Evolutionary conservation across 2,329 filamentous ascomycete species (phyloP).

Genomic region (Colletotrichum siamense): DNA sequence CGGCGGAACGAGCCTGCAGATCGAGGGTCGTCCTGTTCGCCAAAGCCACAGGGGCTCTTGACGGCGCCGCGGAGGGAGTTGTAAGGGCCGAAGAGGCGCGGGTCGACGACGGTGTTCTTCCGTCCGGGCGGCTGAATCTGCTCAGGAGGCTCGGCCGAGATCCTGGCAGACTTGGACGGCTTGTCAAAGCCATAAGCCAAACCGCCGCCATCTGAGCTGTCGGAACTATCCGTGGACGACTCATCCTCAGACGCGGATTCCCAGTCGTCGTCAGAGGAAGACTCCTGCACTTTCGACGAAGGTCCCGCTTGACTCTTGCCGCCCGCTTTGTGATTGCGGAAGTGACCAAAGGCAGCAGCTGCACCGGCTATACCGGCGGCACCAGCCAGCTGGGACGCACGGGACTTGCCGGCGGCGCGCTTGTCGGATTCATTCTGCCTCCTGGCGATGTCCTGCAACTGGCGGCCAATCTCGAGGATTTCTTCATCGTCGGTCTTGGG

Average conservation of each 20-base stretch:
- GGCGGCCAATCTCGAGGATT: slow-evolving; percentile 60
- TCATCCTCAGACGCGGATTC: slow-evolving; percentile 61
- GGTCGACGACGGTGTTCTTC: slow-evolving; percentile 58
- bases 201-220: slow-evolving; percentile 44
- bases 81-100: slow-evolving; percentile 61
- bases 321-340: slow-evolving; percentile 43
- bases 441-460: slow-evolving; percentile 58
- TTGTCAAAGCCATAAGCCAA: slow-evolving; percentile 48
- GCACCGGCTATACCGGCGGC: slow-evolving; percentile 32
- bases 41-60: slow-evolving; percentile 61
- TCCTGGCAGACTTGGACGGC: slow-evolving; percentile 24
- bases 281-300: slow-evolving; percentile 45
- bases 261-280: slow-evolving; percentile 53
- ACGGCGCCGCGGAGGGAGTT: slow-evolving; percentile 66
- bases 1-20: slow-evolving; percentile 33
- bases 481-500: slow-evolving; percentile 58
- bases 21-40: slow-evolving; percentile 34
- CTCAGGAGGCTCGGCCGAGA: slow-evolving; percentile 18
- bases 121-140: slow-evolving; percentile 12
- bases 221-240: slow-evolving; percentile 36
- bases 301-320: slow-evolving; percentile 40
- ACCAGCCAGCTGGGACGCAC: slow-evolving; percentile 40
- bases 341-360: slow-evolving; percentile 46
- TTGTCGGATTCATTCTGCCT: slow-evolving; percentile 57
- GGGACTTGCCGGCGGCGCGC: slow-evolving; percentile 43